Conservation (phyloP, 1,284 basidiomycete species). For the Puccinia horiana region DNA sequence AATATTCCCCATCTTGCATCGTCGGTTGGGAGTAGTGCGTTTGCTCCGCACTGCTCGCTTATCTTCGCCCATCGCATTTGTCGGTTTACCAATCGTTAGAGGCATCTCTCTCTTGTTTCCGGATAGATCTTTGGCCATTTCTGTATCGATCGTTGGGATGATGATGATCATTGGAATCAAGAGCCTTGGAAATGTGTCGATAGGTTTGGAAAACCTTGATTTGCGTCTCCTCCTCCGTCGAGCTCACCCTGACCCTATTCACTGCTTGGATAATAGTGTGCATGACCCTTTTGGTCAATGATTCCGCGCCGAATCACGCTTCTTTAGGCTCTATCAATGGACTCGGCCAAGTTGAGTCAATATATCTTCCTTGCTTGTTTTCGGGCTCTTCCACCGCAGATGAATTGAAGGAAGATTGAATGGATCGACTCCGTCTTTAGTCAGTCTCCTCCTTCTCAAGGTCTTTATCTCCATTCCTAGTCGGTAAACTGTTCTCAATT, state of each 20-base stretch:
- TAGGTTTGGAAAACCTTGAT: neutral
- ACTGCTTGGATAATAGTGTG: constrained; percentile 12
- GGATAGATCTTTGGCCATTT: neutral
- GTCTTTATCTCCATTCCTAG: neutral
- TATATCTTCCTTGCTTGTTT: neutral
- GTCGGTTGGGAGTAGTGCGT: neutral
- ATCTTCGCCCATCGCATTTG: constrained; percentile 15
- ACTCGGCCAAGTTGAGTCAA: constrained; percentile 29
- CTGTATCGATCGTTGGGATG: constrained; percentile 31
- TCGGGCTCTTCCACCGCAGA: neutral
- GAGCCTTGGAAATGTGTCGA: constrained; percentile 39
- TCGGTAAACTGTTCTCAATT: constrained; percentile 20
- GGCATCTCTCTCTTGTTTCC: neutral
- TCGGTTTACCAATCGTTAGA: constrained; percentile 22
- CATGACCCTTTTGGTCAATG: constrained; percentile 36
- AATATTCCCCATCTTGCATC: constrained; percentile 29
- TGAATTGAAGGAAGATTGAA: neutral
- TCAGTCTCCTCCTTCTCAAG: constrained; percentile 13
- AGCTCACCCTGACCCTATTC: neutral
- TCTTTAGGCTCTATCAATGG: constrained; percentile 43
- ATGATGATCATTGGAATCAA: constrained; percentile 9
- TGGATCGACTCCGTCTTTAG: neutral
- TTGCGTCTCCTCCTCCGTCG: neutral
- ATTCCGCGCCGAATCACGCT: constrained; percentile 20
- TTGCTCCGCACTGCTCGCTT: constrained; percentile 12